phyloP scores from a whole-genome alignment of 1,284 basidiomycete genomes.

The Pisolithus thermaeus region DNA sequence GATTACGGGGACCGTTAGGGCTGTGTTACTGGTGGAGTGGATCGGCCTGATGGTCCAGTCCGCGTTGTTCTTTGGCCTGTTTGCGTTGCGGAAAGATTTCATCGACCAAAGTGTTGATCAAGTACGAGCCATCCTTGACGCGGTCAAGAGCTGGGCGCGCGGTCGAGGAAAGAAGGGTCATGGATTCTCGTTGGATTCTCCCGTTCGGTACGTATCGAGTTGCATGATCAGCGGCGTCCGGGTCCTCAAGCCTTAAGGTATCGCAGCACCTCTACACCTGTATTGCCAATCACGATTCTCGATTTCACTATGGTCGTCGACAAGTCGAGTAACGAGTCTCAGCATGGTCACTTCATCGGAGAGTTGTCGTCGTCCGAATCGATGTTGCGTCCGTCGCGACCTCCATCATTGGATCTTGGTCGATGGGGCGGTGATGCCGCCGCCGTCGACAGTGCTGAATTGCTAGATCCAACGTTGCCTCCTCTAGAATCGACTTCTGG shows the following conservation, averaged over 20 bases:
- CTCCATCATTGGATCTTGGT: constrained; percentile 3
- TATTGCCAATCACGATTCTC: constrained; percentile 19
- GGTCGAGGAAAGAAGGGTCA: neutral
- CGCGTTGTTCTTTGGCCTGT: constrained; percentile 35
- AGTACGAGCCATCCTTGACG: constrained; percentile 6
- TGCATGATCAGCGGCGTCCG: neutral
- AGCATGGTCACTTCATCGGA: constrained; percentile 1
- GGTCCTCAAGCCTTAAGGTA: constrained; percentile 5
- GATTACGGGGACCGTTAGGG: constrained; percentile 17
- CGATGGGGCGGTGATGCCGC: constrained; percentile 3
- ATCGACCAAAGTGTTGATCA: constrained; percentile 6
- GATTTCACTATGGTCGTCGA: constrained; percentile 16
- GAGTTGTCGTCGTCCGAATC: constrained; percentile 5
- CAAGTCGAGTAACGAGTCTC: constrained; percentile 8
- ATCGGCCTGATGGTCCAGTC: constrained; percentile 32
- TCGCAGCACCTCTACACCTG: constrained; percentile 12
- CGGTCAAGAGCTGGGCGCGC: neutral
- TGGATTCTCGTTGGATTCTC: neutral
- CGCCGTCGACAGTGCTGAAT: constrained; percentile 7
- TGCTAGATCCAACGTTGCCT: constrained; percentile 8
- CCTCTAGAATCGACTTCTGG: constrained; percentile 33
- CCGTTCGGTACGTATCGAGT: neutral
- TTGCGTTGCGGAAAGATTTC: constrained; percentile 24
- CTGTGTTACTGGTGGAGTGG: constrained; percentile 37
- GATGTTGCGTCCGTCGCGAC: neutral